Evolutionary conservation across 1,284 basidiomycete species (phyloP).

Genomic region (Ceratobasidium sp.): DNA sequence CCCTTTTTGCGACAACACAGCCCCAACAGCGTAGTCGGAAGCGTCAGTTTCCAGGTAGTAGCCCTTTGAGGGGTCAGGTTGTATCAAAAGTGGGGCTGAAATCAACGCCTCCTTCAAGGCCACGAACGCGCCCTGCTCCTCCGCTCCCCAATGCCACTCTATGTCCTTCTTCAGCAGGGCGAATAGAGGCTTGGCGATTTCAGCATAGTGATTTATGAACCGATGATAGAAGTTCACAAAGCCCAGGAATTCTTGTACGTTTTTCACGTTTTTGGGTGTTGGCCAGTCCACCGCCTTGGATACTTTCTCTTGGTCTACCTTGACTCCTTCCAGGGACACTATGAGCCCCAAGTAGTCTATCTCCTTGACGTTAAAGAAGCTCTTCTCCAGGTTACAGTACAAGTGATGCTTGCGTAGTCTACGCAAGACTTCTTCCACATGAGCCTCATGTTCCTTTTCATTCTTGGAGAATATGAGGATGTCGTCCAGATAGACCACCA

Average conservation of each 20-base stretch:
- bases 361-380: slow-evolving; percentile 46
- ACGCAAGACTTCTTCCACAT: slow-evolving; percentile 48
- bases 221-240: too few species aligned
- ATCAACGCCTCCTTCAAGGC: slow-evolving; percentile 40
- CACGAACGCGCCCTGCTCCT: slow-evolving; percentile 47
- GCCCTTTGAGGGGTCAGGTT: slow-evolving; percentile 44
- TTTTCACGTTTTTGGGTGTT: too few species aligned
- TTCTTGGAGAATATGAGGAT: slow-evolving; percentile 51
- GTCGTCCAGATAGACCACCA: slow-evolving; percentile 46
- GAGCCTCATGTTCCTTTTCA: slow-evolving; percentile 51
- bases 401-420: slow-evolving; percentile 43
- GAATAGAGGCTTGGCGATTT: slow-evolving; percentile 47
- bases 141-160: slow-evolving; percentile 43
- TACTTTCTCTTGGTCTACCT: slow-evolving; percentile 50
- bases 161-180: slow-evolving; percentile 45
- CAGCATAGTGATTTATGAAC: slow-evolving; percentile 51
- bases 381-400: slow-evolving; percentile 47
- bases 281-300: too few species aligned
- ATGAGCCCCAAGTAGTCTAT: slow-evolving; percentile 52
- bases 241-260: too few species aligned
- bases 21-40: slow-evolving; percentile 50
- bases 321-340: slow-evolving; percentile 42
- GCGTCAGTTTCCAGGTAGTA: slow-evolving; percentile 50
- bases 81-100: neutral
- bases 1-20: slow-evolving; percentile 47